Evolutionary conservation across 805 yeast species (phyloP).

Genomic region (Yarrowia porcina): DNA sequence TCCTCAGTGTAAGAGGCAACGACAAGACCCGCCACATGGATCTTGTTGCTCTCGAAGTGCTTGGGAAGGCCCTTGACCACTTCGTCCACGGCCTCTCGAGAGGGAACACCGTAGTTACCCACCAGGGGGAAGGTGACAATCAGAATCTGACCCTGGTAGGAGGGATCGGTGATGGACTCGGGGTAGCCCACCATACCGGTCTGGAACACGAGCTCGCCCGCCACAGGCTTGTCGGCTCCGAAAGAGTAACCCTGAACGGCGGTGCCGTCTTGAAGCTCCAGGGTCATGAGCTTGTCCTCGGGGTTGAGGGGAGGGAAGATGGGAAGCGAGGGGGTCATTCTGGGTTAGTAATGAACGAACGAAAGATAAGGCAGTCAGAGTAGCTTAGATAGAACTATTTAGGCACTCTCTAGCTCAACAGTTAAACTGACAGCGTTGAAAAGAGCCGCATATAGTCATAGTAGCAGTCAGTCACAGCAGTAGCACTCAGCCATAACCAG

Average conservation of each 20-base stretch:
- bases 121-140: conserved; percentile 96
- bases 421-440: too few species aligned
- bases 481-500: too few species aligned
- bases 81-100: conserved; percentile 71
- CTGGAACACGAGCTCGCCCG: conserved; percentile 98
- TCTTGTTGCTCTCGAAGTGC: conserved; percentile 87
- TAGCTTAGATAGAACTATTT: too few species aligned
- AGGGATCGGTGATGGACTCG: conserved; percentile 96
- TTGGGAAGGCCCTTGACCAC: conserved; percentile 73
- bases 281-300: conserved; percentile 75
- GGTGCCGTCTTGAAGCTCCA: conserved; percentile 84
- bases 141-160: conserved; percentile 94
- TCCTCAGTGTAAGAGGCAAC: conserved; percentile 97
- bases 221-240: conserved; percentile 83
- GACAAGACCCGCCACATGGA: conserved; percentile 95
- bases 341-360: background rate
- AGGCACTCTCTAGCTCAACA: too few species aligned
- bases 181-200: conserved; percentile 99
- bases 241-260: conserved; percentile 92
- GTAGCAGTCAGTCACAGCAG: background rate
- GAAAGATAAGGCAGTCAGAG: too few species aligned
- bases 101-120: conserved; percentile 99
- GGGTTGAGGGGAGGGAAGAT: conserved; percentile 87
- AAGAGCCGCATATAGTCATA: too few species aligned
- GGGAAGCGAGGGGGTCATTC: conserved; percentile 54